Conservation (phyloP, 495 filamentous ascomycete species). For the Talaromyces trachyspermus region DNA sequence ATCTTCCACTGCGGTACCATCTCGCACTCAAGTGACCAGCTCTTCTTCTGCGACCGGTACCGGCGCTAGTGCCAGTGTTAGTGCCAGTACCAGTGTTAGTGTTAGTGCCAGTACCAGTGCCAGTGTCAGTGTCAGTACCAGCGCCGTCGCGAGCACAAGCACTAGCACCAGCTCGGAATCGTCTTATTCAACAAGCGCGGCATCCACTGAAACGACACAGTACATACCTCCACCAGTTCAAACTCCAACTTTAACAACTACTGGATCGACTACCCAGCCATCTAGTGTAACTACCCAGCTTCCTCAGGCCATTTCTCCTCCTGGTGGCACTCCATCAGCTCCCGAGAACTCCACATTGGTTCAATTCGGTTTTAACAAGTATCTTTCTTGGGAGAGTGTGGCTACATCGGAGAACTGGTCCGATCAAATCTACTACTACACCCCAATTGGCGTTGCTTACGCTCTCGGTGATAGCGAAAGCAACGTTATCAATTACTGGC, state of each 20-base stretch:
- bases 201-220: conserved; percentile 34
- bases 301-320: conserved; percentile 69
- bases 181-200: conserved; percentile 33
- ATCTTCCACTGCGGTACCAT: neutral
- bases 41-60: neutral
- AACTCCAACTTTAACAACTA: conserved; percentile 20
- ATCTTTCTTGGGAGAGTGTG: conserved; percentile 78
- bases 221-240: conserved; percentile 23
- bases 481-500: conserved; percentile 59
- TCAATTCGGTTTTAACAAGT: conserved; percentile 75
- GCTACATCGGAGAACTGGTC: conserved; percentile 59
- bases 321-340: conserved; percentile 36
- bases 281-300: conserved; percentile 52
- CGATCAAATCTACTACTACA: conserved; percentile 77
- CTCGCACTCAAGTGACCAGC: neutral
- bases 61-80: conserved; percentile 1
- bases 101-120: conserved; percentile 12
- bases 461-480: conserved; percentile 45
- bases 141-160: conserved; percentile 15
- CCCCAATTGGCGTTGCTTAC: conserved; percentile 67
- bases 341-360: conserved; percentile 63
- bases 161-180: too few species aligned
- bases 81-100: conserved; percentile 14
- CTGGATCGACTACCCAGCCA: conserved; percentile 18
- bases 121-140: conserved; percentile 11